Conservation (phyloP, 176 grass and related monocot species). For the Oryza longistaminata region DNA sequence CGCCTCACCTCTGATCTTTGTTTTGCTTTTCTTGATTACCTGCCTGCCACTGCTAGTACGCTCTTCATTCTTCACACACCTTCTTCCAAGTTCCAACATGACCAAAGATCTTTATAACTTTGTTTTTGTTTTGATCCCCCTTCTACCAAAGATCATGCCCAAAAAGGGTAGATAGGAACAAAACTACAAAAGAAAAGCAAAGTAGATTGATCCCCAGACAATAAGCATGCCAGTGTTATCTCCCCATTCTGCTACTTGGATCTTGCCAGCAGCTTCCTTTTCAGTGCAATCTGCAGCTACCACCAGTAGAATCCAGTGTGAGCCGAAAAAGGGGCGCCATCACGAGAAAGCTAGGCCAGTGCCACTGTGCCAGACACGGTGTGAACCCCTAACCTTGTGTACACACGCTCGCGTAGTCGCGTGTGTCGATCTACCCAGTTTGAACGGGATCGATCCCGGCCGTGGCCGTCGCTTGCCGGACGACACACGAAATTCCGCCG, state of each 20-base stretch:
- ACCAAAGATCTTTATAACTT: slow-evolving; percentile 15
- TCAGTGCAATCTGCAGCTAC: slow-evolving; percentile 34
- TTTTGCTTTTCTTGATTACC: slow-evolving; percentile 42
- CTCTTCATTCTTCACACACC: slow-evolving; percentile 15
- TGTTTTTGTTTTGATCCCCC: neutral
- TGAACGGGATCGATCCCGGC: slow-evolving; percentile 33
- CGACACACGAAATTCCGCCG: neutral
- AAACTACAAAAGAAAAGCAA: neutral
- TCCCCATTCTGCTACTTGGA: neutral
- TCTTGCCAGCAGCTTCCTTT: slow-evolving; percentile 14
- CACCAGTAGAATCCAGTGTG: slow-evolving; percentile 28
- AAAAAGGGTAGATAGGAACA: neutral
- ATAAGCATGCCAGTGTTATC: neutral
- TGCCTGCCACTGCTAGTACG: neutral
- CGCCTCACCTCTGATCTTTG: neutral
- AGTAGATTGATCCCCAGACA: slow-evolving; percentile 26
- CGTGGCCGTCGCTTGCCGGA: no score
- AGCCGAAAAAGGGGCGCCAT: slow-evolving; percentile 2
- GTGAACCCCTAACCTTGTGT: slow-evolving; percentile 47
- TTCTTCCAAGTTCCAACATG: slow-evolving; percentile 33
- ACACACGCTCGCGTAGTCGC: neutral
- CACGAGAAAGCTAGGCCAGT: neutral
- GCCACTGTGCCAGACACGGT: slow-evolving; percentile 21
- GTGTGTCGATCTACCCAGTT: neutral
- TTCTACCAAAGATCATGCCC: slow-evolving; percentile 29